Base-by-base conservation (phyloP, 225 moss, liverwort and hornwort genomes). In the Rhytidiadelphus loreus region DNA sequence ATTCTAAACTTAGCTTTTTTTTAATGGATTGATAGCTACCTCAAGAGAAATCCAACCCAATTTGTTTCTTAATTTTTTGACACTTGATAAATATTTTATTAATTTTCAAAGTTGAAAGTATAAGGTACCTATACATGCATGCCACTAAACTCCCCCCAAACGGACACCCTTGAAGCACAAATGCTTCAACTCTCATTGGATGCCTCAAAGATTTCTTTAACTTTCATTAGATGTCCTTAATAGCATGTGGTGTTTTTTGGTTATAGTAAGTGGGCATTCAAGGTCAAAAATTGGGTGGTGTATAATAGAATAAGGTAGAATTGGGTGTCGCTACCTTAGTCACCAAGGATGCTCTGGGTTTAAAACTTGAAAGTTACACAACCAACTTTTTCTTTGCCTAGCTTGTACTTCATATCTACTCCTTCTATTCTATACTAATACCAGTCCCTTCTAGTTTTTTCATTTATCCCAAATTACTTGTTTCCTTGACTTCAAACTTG, bases 351-450 rank as follows among this genome's bases (percentile, higher is more conserved):
- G 4, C 10, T 73, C 0, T 46, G 17, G 30, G 2, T 46, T 71
- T 46, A 73, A 73, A 44, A 18, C 4, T 4, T 29, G 2, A 11
- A 0, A 46, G 2, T 7, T 2, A 46, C 10, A 29, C 11, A 46
- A 28, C 18, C 30, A 73, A 17, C 1, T 72, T 44, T 44, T 44
- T 29, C 9, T 10, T 44, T 29, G 16, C 9, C 3, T 71, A 71
- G 15, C 2, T 43, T 71, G 28, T 16, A 71, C 9, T 71, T 43
- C 1, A 43, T 16, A 71, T 71, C 8, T 28, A 43, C 3, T 16
- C 2, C 16, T 16, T 71, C 0, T 3, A 0, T 71, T 6, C 6
- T 0, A 9, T 26, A n/a, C n/a, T n/a, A 24, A 23, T 39, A 24
- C 21, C 22, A n/a, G 23, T 69, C 14, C 41, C 25, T 25, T 70